Base-by-base conservation (phyloP, 345 rosid species). In the Pistacia integerrima region DNA sequence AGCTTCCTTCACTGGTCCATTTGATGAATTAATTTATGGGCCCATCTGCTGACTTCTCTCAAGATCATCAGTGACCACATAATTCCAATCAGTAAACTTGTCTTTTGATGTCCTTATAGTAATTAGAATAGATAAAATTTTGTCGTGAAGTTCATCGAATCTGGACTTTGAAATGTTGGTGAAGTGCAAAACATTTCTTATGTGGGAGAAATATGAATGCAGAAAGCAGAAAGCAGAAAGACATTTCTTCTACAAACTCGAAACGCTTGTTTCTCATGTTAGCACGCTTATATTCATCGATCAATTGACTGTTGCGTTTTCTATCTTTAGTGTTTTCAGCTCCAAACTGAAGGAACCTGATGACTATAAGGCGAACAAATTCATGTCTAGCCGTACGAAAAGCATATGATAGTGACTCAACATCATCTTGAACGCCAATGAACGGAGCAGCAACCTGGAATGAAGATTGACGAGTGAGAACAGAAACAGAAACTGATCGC, bases 381-480 rank as follows among this genome's bases (percentile, higher is more conserved):
- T 62, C 69, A 41, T 80, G 84, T 46, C 48, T 75, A 20, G 74
- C 82, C 82, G 86, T 86, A 38, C 87, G 57, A 11, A 72, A 55
- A 4, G 80, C 84, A 46, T 79, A 81, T 18, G 87, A 85, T 2
- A 88, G 67, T 12, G 87, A 54, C 52, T 88, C 88, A 0, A 67
- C 49, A 16, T 88, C 88, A 20, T 88, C 88, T 1, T 76, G 84
- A 4, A 89, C 89, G 0, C 84, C 85, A 12, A 84, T 57, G 83
- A 69, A 86, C 20, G 86, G 38, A 35, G 82, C 79, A 1, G 81
- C 87, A 6, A 88, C 83, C 0, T 64, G 75, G 74, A 73, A 83
- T 1, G 57, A 11, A 0, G 58, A 12, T 3, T 18, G 51, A 55
- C 70, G 16, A 1, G 69, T 48, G 9, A 44, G 59, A 11, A 81